Evolutionary conservation across 1,284 basidiomycete species (phyloP).

Genomic region (Marasmius fiardii): DNA sequence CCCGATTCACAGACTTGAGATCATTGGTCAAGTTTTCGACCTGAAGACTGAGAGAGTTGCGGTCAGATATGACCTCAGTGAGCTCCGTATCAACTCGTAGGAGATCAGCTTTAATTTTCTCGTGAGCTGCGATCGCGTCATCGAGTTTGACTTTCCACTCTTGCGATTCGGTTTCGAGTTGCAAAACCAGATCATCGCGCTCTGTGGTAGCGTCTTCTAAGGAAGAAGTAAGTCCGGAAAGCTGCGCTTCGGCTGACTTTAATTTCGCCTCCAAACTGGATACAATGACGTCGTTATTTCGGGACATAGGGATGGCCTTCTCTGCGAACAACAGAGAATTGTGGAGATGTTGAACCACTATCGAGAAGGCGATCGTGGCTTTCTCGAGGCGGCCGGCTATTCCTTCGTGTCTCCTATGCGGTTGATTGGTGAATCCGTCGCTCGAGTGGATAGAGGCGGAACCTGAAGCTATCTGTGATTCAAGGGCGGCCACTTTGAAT

Average conservation of each 20-base stretch:
- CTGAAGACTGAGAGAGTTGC: constrained; percentile 58
- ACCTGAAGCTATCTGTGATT: constrained; percentile 37
- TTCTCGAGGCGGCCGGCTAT: constrained; percentile 29
- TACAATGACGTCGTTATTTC: constrained; percentile 19
- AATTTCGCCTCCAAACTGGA: constrained; percentile 16
- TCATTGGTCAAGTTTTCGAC: constrained; percentile 60
- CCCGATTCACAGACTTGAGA: constrained; percentile 45
- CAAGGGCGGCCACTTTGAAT: constrained; percentile 61
- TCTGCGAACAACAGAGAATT: constrained; percentile 7
- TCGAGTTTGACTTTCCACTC: constrained; percentile 28
- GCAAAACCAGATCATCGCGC: constrained; percentile 28
- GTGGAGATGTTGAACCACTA: constrained; percentile 35
- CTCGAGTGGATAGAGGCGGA: neutral
- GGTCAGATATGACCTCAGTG: constrained; percentile 51
- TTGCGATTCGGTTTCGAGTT: constrained; percentile 27
- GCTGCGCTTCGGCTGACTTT: constrained; percentile 26
- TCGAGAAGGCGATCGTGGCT: constrained; percentile 26
- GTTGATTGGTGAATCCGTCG: neutral
- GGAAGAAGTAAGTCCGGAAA: constrained; percentile 28
- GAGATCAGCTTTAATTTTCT: constrained; percentile 34
- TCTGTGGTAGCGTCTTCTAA: constrained; percentile 34
- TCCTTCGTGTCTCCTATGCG: constrained; percentile 15
- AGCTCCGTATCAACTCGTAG: constrained; percentile 38
- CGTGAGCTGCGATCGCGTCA: constrained; percentile 28
- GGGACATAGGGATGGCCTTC: neutral